A percentile compares a stretch with the other conserved stretches of the same genome.
Evolutionary conservation across 352 stramenopile genomes (phyloP).

Genomic region (Phytophthora citricola): DNA sequence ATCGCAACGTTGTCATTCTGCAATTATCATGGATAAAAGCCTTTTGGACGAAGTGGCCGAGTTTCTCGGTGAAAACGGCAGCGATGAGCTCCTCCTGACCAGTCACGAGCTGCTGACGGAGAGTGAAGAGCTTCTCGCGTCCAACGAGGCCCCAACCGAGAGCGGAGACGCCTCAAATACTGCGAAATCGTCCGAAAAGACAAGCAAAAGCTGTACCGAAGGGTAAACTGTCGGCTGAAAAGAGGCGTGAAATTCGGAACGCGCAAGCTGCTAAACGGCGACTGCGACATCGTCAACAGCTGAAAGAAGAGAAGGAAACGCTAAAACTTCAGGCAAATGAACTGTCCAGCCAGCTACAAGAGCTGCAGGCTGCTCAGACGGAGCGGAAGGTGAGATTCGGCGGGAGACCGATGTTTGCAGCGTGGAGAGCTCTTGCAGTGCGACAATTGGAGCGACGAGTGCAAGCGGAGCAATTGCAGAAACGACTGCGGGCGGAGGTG

Average conservation of each 20-base stretch:
- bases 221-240: neutral
- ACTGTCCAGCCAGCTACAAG: neutral
- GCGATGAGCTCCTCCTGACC: neutral
- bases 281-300: slow-evolving; percentile 21
- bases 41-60: neutral
- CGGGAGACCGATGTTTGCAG: neutral
- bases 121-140: slow-evolving; percentile 11
- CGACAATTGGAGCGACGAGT: slow-evolving; percentile 22
- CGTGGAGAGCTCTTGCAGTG: slow-evolving; percentile 21
- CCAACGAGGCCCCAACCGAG: neutral
- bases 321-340: slow-evolving; percentile 9
- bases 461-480: slow-evolving; percentile 17
- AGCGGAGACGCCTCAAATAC: neutral
- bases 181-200: neutral
- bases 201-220: neutral
- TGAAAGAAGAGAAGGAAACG: slow-evolving; percentile 23
- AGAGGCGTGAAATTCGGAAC: slow-evolving; percentile 21
- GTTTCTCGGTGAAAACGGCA: neutral
- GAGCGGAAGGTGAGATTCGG: neutral
- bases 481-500: slow-evolving; percentile 14
- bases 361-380: neutral
- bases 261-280: slow-evolving; percentile 14
- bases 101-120: slow-evolving; percentile 15
- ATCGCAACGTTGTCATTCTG: neutral
- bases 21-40: neutral